Evolutionary conservation across 2,329 filamentous ascomycete species (phyloP).

Genomic region (Fusarium sp.): DNA sequence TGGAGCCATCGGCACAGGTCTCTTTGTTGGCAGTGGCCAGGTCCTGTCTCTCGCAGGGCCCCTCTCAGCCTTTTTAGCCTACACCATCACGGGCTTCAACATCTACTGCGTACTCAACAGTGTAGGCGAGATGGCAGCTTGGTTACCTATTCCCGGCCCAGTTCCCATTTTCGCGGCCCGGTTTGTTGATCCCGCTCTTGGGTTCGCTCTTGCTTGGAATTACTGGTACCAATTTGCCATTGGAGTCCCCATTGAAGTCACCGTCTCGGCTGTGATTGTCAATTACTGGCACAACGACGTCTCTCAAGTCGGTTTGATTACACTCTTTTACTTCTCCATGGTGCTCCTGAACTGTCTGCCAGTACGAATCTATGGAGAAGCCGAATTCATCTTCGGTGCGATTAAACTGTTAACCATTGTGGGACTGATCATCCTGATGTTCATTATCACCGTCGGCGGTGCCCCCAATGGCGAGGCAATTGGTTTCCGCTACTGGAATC

Average conservation of each 20-base stretch:
- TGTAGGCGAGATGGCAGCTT: conserved; percentile 54
- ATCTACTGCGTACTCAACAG: conserved; percentile 39
- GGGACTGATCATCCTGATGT: conserved; percentile 65
- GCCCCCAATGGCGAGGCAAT: conserved; percentile 64
- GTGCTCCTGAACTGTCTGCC: conserved; percentile 30
- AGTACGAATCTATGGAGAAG: conserved; percentile 59
- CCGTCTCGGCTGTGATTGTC: conserved; percentile 69
- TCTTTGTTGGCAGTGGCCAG: conserved; percentile 31
- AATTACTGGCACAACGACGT: conserved; percentile 68
- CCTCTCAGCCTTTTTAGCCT: conserved; percentile 25
- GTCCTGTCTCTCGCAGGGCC: conserved; percentile 27
- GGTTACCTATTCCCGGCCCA: conserved; percentile 3
- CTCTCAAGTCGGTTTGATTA: conserved; percentile 21
- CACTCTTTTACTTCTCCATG: conserved; percentile 28
- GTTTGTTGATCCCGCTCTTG: conserved; percentile 67
- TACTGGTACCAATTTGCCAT: conserved; percentile 74
- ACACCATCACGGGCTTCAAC: conserved; percentile 28
- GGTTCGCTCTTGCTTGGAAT: conserved; percentile 64
- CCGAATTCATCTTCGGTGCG: conserved; percentile 72
- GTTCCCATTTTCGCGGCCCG: conserved; percentile 52
- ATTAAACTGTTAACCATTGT: conserved; percentile 71
- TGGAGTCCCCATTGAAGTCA: conserved; percentile 69
- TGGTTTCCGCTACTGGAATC: conserved; percentile 57
- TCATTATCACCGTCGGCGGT: conserved; percentile 65
- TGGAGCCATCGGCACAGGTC: conserved; percentile 35